phyloP scores from a whole-genome alignment of 192 early-diverging fungal species.

The Entophlyctis luteolus region DNA sequence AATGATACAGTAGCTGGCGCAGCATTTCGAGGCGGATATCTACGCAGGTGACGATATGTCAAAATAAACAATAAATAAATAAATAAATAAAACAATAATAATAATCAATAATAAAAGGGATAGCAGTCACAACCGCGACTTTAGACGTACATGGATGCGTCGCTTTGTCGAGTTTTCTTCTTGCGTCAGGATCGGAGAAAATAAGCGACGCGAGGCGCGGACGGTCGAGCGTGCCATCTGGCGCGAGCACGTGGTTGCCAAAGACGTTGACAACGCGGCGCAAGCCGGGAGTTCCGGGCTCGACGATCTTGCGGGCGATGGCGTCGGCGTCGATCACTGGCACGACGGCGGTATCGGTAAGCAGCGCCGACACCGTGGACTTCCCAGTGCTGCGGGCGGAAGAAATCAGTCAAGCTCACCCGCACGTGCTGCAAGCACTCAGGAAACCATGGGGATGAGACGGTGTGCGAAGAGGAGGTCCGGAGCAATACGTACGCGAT shows the following conservation, averaged over 20 bases:
- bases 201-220: neutral
- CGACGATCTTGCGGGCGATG: slow-evolving; percentile 73
- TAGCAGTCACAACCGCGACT: slow-evolving; percentile 15
- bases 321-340: slow-evolving; percentile 89
- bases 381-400: slow-evolving; percentile 56
- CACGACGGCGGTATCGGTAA: slow-evolving; percentile 27
- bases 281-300: slow-evolving; percentile 62
- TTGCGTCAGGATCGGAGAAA: slow-evolving; percentile 51
- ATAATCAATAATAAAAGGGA: no score
- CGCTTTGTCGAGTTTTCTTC: slow-evolving; percentile 71
- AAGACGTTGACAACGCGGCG: slow-evolving; percentile 71
- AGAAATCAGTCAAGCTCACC: neutral
- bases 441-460: no score
- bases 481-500: slow-evolving; percentile 68
- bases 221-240: slow-evolving; percentile 60
- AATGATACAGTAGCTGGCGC: slow-evolving; percentile 59
- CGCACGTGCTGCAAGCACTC: no score
- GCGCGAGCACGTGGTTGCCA: slow-evolving; percentile 59
- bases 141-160: slow-evolving; percentile 69
- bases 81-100: no score
- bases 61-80: no score
- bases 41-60: no score
- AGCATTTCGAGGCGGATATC: slow-evolving; percentile 78
- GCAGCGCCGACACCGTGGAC: slow-evolving; percentile 66
- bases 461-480: neutral